Evolutionary conservation across 2,329 filamentous ascomycete genomes (phyloP).

Genomic region (Coniochaeta prunicola): DNA sequence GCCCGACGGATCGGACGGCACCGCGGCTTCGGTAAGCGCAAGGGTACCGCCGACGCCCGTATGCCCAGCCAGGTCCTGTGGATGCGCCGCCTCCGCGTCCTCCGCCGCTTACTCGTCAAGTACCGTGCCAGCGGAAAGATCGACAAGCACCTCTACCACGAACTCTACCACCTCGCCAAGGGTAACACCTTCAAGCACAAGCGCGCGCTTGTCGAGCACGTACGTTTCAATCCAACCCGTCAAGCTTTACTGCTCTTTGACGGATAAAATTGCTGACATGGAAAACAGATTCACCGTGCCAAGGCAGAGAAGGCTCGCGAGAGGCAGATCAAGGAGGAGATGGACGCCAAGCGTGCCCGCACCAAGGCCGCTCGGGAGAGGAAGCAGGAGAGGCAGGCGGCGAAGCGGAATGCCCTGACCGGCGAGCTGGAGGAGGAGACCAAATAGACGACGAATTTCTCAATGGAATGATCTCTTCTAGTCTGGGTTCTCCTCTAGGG

Average conservation of each 20-base stretch:
- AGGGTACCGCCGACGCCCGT: constrained; percentile 99
- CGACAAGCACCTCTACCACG: constrained; percentile 99
- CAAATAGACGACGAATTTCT: constrained; percentile 27
- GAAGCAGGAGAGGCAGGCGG: constrained; percentile 83
- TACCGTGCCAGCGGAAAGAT: constrained; percentile 99
- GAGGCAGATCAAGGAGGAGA: constrained; percentile 95
- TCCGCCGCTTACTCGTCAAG: constrained; percentile 98
- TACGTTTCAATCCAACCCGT: constrained; percentile 49
- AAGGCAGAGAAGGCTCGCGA: constrained; percentile 99
- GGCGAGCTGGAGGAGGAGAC: constrained; percentile 59
- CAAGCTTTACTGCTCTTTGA: background rate
- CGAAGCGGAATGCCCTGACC: constrained; percentile 83
- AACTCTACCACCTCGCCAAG: constrained; percentile 99
- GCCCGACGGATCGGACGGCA: constrained; percentile 94
- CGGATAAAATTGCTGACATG: background rate
- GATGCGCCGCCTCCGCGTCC: constrained; percentile 99
- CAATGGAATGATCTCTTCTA: constrained; percentile 2
- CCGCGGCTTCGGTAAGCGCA: constrained; percentile 99
- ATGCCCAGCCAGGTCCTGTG: constrained; percentile 99
- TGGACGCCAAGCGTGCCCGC: constrained; percentile 99
- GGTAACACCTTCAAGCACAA: constrained; percentile 99
- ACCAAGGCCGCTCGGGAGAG: constrained; percentile 99
- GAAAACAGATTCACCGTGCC: constrained; percentile 89
- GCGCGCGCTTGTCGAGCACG: constrained; percentile 98
- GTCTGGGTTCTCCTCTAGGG: background rate